These are phyloP conservation scores for Phylloboletellus chloephorus DNA, from an alignment of 1,284 basidiomycete genomes.

Conservation along the genomic window DNA sequence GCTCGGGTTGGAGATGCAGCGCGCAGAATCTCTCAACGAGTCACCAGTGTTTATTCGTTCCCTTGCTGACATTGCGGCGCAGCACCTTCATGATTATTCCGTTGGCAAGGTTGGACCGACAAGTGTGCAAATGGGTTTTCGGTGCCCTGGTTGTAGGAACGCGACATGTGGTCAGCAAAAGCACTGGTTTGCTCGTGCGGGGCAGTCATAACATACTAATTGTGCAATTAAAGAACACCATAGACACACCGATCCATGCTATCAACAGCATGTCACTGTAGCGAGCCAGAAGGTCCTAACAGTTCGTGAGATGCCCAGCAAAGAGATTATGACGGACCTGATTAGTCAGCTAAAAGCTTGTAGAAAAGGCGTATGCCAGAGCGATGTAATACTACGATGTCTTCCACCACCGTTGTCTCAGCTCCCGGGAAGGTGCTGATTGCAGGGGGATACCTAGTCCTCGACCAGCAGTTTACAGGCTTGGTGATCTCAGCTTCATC, in stretches of 20 bases:
- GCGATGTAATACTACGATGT: constrained; percentile 29
- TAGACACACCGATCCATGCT: not conserved
- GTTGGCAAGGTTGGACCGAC: constrained; percentile 54
- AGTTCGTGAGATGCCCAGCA: no score
- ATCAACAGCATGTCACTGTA: no score
- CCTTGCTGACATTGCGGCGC: constrained; percentile 86
- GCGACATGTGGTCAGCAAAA: constrained; percentile 85
- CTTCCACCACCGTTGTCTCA: constrained; percentile 64
- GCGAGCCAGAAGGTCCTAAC: no score
- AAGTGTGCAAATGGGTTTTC: constrained; percentile 77
- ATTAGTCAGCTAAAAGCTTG: constrained; percentile 22
- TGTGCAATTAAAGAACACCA: constrained; percentile 4
- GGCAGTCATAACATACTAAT: constrained; percentile 28
- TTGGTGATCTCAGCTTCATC: constrained; percentile 87
- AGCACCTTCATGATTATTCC: constrained; percentile 68
- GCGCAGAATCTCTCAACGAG: constrained; percentile 95
- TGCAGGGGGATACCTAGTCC: constrained; percentile 91
- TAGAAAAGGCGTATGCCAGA: constrained; percentile 2
- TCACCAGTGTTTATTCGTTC: constrained; percentile 98
- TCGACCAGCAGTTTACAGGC: constrained; percentile 79
- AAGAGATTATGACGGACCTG: no score
- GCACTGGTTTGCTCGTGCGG: constrained; percentile 73
- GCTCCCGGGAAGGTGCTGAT: constrained; percentile 94
- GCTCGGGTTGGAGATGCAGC: constrained; percentile 87
- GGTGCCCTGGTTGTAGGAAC: constrained; percentile 93